These are phyloP conservation scores for Saturnispora halmiae DNA, from an alignment of 805 yeast genomes.

Conservation along the genomic window DNA sequence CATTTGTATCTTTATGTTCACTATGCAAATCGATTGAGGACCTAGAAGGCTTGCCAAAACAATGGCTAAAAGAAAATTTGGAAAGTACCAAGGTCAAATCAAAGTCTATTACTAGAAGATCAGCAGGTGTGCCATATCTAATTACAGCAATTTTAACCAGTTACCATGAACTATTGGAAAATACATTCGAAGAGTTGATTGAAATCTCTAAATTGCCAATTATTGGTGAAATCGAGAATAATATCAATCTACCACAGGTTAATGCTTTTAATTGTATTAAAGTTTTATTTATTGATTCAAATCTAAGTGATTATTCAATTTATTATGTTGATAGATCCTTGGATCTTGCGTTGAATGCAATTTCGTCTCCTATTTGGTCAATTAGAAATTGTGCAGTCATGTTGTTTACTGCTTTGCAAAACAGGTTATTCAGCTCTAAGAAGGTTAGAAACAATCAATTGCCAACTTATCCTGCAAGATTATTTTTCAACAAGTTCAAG, in stretches of 20 bases:
- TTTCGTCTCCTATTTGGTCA: constrained; percentile 70
- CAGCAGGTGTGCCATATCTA: constrained; percentile 85
- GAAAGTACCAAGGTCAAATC: constrained; percentile 36
- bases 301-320: constrained; percentile 45
- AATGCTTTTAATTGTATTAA: constrained; percentile 85
- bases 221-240: constrained; percentile 32
- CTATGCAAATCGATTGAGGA: constrained; percentile 36
- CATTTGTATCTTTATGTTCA: constrained; percentile 58
- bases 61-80: constrained; percentile 56
- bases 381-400: constrained; percentile 87
- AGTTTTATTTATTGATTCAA: constrained; percentile 63
- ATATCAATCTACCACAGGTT: constrained; percentile 78
- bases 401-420: constrained; percentile 81
- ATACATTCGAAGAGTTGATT: constrained; percentile 44
- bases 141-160: constrained; percentile 67
- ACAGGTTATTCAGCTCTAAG: constrained; percentile 63
- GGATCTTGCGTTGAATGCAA: constrained; percentile 49
- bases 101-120: constrained; percentile 74
- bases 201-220: constrained; percentile 47
- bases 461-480: constrained; percentile 34
- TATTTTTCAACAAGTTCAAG: constrained; percentile 61
- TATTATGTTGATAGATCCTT: constrained; percentile 50
- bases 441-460: constrained; percentile 26
- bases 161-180: constrained; percentile 33
- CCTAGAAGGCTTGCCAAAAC: constrained; percentile 31